phyloP scores from a whole-genome alignment of 768 basidiomycete genomes.

The Boletellus ananas region DNA sequence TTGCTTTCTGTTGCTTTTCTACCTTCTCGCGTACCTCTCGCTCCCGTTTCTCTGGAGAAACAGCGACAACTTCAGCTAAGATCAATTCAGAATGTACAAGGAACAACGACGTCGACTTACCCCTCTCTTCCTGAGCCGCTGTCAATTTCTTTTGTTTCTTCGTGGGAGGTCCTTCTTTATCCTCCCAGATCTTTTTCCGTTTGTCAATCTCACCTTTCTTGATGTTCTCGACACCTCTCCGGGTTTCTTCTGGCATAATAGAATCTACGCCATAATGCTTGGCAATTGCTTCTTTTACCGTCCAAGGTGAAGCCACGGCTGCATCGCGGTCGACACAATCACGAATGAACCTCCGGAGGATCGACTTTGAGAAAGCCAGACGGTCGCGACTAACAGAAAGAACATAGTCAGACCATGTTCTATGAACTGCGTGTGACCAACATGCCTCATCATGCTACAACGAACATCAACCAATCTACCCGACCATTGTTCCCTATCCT shows the following conservation, averaged over 20 bases:
- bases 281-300: conserved; percentile 83
- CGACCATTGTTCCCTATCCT: conserved; percentile 61
- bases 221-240: conserved; percentile 71
- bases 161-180: conserved; percentile 75
- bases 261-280: conserved; percentile 80
- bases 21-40: conserved; percentile 68
- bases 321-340: conserved; percentile 93
- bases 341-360: conserved; percentile 91
- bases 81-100: conserved; percentile 9
- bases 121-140: conserved; percentile 70
- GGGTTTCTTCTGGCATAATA: conserved; percentile 82
- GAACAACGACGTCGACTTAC: conserved; percentile 33
- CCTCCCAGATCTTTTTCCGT: conserved; percentile 86
- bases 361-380: conserved; percentile 93
- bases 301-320: conserved; percentile 93
- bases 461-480: conserved; percentile 83
- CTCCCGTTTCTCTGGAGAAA: conserved; percentile 58
- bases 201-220: conserved; percentile 91
- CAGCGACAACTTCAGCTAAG: conserved; percentile 29
- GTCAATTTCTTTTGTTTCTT: conserved; percentile 83
- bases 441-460: conserved; percentile 75
- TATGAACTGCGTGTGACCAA: conserved; percentile 8
- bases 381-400: conserved; percentile 74
- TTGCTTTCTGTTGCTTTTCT: conserved; percentile 58
- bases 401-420: conserved; percentile 1